Base-by-base conservation (phyloP, 495 filamentous ascomycete species). In the Monascus purpureus region DNA sequence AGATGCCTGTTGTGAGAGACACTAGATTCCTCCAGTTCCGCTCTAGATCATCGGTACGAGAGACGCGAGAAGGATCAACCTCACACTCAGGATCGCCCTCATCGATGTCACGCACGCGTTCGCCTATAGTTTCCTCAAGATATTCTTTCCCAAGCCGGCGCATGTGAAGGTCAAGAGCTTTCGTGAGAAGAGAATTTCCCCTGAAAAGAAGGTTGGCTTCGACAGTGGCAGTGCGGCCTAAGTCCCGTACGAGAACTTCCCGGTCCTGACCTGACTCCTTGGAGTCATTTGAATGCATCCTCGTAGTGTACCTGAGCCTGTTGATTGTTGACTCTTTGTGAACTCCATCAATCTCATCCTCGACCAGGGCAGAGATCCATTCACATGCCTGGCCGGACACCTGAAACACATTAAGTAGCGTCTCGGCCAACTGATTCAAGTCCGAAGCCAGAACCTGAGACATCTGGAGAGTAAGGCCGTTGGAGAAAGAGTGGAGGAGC, bases 141-240 rank as follows among this genome's bases (percentile, higher is more conserved):
- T 94, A 99, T 44, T 96, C 86, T 37, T 86, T 83, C 15, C 90
- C 90, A 8, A 96, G 63, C 22, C 90, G 75, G 38, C 85, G 80
- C 92, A 96, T 95, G 48, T 99, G 85, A 28, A 77, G 75, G 47
- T 99, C 90, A 22, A 99, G 66, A 4, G 87, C 76, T 53, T 94
- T 93, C 1, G 92, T 99, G 26, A 96, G 70, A 14, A 99, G 61
- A 0, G 88, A 88, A 52, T 99, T 99, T 26, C 90, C 90, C 22
- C 90, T 72, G 46, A 99, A 99, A 1, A 99, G 73, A 8, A 96
- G 72, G 47, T 95, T 96, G 8, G 90, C 92, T 47, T 99, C 90
- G 16, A 67, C 53, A 2, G 65, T 68, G 12, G 68, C 68, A 17
- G 66, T 63, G 33, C 67, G 61, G n/a, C 68, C 66, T 35, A 73